Evolutionary conservation across 331 rosid genomes (phyloP), one percentile per base, ranked within the genome.

Genomic region (Cydonia oblonga): DNA sequence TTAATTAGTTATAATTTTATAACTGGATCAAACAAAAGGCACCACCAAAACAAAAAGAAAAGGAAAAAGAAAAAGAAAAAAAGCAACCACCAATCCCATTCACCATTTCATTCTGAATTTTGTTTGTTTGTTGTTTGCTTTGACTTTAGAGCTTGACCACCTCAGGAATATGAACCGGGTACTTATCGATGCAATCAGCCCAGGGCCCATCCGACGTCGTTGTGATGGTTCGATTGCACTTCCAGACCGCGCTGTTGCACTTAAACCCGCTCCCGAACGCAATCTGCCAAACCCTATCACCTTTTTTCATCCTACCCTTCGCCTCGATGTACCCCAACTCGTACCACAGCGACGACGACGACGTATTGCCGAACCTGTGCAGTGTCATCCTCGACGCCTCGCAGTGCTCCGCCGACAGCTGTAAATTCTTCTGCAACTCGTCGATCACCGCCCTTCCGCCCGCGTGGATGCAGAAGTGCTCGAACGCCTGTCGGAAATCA

Each of bases 231-330:
- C 77, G 79, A 82, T 93, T 93, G 44, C 97, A 90, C 60, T 90
- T 89, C 98, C 97, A 93, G 19, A 93, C 97, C 1, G 98, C 98
- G 26, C 96, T 89, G 84, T 93, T 93, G 72, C 98, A 93, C 72
- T 93, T 93, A 33, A 93, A 92, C 0, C 98, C 90, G 24, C 90
- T 86, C 12, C 90, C 90, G 23, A 86, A 86, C 0, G 85, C 90
- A 9, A 87, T 84, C 71, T 87, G 91, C 91, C 91, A 87, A 13
- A 87, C 78, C 69, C 87, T 68, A 7, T 87, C 84, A 0, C 91
- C 91, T 15, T 67, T 87, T 73, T 52, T 82, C 91, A 87, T 84
- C 81, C 87, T 80, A n/a, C 87, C 91, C 33, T 87, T 87, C 1
- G 91, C 83, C 22, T 87, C 91, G 4, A 87, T 80, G 46, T 87